Percentiles rank a stretch among this genome's conserved stretches.
phyloP scores from a whole-genome alignment of 1,139 yeast species.

The Hansenula sp. region DNA sequence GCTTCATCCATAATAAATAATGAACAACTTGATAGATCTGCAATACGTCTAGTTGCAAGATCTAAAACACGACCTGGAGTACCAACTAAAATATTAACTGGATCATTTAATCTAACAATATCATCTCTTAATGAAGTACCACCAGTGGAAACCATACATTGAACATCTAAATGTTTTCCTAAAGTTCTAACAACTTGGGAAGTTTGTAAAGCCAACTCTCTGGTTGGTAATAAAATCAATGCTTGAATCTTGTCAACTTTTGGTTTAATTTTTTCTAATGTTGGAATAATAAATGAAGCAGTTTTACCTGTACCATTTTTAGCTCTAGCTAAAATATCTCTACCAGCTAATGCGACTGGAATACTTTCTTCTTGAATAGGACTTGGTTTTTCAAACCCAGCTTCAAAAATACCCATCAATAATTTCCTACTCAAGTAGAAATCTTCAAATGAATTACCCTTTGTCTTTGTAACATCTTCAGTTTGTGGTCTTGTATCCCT shows the following conservation, averaged over 20 bases:
- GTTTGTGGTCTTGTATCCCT: conserved; percentile 93
- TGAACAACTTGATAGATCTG: conserved; percentile 83
- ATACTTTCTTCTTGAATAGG: conserved; percentile 98
- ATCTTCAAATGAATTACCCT: conserved; percentile 90
- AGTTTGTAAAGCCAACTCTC: conserved; percentile 95
- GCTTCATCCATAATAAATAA: conserved; percentile 98
- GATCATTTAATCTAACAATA: conserved; percentile 85
- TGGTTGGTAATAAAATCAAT: conserved; percentile 84
- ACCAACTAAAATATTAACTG: conserved; percentile 88
- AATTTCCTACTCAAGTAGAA: conserved; percentile 87
- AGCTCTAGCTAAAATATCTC: conserved; percentile 96
- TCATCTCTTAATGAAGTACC: conserved; percentile 95
- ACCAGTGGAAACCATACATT: conserved; percentile 98
- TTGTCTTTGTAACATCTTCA: conserved; percentile 89
- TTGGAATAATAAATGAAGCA: conserved; percentile 90
- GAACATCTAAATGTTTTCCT: conserved; percentile 88
- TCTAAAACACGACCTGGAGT: conserved; percentile 97
- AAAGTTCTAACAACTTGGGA: conserved; percentile 97
- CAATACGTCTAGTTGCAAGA: conserved; percentile 82
- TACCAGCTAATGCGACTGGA: conserved; percentile 92
- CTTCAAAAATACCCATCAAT: conserved; percentile 97
- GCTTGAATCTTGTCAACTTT: conserved; percentile 84
- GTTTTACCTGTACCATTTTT: conserved; percentile 99
- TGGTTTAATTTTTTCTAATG: conserved; percentile 81
- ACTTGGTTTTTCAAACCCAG: conserved; percentile 97